Base-by-base conservation (phyloP, 495 filamentous ascomycete genomes). In the Jackrogersella minutella region DNA sequence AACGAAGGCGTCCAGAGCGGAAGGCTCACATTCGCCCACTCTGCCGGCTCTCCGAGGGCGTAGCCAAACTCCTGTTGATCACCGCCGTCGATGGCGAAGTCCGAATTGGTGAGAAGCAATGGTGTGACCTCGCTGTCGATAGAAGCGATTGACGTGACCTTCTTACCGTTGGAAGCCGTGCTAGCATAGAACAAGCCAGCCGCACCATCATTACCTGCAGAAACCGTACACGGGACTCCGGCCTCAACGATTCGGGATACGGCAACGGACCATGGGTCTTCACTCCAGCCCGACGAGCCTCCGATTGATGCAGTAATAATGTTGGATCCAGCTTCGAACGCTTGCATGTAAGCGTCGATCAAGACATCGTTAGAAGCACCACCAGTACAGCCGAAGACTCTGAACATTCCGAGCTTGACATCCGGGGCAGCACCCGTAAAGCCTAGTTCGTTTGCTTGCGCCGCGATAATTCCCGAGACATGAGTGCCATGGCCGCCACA, bases 251-350 rank as follows among this genome's bases (percentile, higher is more conserved):
- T 86, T 19, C 82, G 78, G 26, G 80, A 79, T 13, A 84, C 81
- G 2, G 79, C 83, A 9, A 78, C 76, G 13, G 81, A 78, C 83
- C 84, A 86, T 5, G 82, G 78, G 40, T 84, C 83, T 64, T 86
- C 84, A 2, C 75, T 74, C 84, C 84, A 87, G 10, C 85, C 85
- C 0, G 77, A 80, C 19, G 83, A 73, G 0, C 79, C 80, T n/a
- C 85, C 85, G 44, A 88, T 82, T 5, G 84, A 86, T 9, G 83
- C 83, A 22, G 85, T 84, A 66, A 88, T 88, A 64, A 88, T 80
- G 68, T 87, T 84, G 26, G 80, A 82, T 10, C 84, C 84, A 40
- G 76, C 84, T 66, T 87, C 81, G 60, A 81, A 87, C 3, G 85
- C 85, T 74, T 75, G 77, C 69, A 83, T 79, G 62, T 85, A 87